Evolutionary conservation across 495 filamentous ascomycete species (phyloP).

Genomic region (Hypoxylon perforatum): DNA sequence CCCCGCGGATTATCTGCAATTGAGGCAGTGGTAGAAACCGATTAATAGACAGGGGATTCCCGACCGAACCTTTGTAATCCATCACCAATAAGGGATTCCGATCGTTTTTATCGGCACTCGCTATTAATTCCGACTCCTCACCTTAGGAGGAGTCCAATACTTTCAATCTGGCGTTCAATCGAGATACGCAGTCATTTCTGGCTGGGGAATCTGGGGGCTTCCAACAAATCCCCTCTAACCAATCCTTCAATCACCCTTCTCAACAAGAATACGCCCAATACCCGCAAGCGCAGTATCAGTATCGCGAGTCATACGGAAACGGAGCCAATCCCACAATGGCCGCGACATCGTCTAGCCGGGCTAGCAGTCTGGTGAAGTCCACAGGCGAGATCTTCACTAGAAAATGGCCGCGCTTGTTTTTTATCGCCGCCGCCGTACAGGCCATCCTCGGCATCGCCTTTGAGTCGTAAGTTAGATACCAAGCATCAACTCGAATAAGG

Average conservation of each 20-base stretch:
- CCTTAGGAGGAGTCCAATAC: slow-evolving; percentile 40
- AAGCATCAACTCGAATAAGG: neutral
- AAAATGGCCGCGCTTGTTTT: slow-evolving; percentile 89
- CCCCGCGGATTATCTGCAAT: slow-evolving; percentile 15
- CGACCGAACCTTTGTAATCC: slow-evolving; percentile 6
- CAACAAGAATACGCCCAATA: slow-evolving; percentile 42
- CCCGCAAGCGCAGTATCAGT: slow-evolving; percentile 31
- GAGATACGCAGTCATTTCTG: slow-evolving; percentile 38
- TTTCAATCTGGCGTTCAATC: slow-evolving; percentile 48
- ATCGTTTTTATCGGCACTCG: slow-evolving; percentile 23
- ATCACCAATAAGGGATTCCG: slow-evolving; percentile 14
- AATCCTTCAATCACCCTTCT: slow-evolving; percentile 40
- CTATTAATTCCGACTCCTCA: slow-evolving; percentile 41
- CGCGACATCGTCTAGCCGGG: slow-evolving; percentile 29
- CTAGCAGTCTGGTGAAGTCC: slow-evolving; percentile 42
- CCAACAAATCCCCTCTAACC: slow-evolving; percentile 44
- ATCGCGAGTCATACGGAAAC: slow-evolving; percentile 44
- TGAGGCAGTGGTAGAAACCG: slow-evolving; percentile 15
- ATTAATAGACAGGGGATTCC: slow-evolving; percentile 14
- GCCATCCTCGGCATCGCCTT: slow-evolving; percentile 81
- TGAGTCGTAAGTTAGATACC: slow-evolving; percentile 75
- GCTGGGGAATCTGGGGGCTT: slow-evolving; percentile 46
- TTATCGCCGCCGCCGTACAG: slow-evolving; percentile 78
- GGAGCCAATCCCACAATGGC: slow-evolving; percentile 63
- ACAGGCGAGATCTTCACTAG: slow-evolving; percentile 70